Percentiles rank a stretch among this genome's conserved stretches.
phyloP scores from a whole-genome alignment of 2,329 filamentous ascomycete genomes.

The Emericellopsis atlantica region DNA sequence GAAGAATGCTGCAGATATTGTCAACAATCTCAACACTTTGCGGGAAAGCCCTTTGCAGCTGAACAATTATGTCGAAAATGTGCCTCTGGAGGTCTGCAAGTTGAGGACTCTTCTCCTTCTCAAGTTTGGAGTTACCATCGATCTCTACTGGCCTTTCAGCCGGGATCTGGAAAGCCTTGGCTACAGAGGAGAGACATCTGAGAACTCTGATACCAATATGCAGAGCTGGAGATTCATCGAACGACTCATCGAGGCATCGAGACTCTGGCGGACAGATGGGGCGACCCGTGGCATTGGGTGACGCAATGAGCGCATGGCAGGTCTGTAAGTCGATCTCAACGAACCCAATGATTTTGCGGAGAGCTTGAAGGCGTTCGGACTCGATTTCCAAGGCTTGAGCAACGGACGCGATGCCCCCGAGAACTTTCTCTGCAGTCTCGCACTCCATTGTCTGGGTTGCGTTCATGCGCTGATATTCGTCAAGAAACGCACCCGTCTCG shows the following conservation, averaged over 20 bases:
- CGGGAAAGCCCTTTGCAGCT: constrained; percentile 39
- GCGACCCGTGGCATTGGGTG: constrained; percentile 1
- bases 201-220: constrained; percentile 44
- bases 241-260: constrained; percentile 13
- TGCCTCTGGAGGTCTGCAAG: constrained; percentile 25
- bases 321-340: constrained; percentile 42
- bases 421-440: constrained; percentile 58
- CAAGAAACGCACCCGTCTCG: constrained; percentile 56
- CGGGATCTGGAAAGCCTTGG: constrained; percentile 57
- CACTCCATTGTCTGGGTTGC: constrained; percentile 44
- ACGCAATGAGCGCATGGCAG: constrained; percentile 9
- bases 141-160: constrained; percentile 57
- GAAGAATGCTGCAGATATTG: constrained; percentile 57
- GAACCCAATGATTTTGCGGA: constrained; percentile 46
- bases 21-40: constrained; percentile 57
- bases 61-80: constrained; percentile 32
- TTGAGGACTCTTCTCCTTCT: constrained; percentile 4
- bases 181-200: constrained; percentile 57
- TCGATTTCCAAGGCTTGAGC: constrained; percentile 58
- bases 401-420: constrained; percentile 63
- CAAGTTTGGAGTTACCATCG: constrained; percentile 30
- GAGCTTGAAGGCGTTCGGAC: constrained; percentile 35
- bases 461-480: constrained; percentile 56
- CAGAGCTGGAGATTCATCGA: constrained; percentile 28
- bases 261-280: constrained; percentile 11